A percentile compares a stretch with the other conserved stretches of the same genome.
These are phyloP conservation scores for Haberlea rhodopensis DNA, from an alignment of 257 asterid genomes.

Conservation along the genomic window DNA sequence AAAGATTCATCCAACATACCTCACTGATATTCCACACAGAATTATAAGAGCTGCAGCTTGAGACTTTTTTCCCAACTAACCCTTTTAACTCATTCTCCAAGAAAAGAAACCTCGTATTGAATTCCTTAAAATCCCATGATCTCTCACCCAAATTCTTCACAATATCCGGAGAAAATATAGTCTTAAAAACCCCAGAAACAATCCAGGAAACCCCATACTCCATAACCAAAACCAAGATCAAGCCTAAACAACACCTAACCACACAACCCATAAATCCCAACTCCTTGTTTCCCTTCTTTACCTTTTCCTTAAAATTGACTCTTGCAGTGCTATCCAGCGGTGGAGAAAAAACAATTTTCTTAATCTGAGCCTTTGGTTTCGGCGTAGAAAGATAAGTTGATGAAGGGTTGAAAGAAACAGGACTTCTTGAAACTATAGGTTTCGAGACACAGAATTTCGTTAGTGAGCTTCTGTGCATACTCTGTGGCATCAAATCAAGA, in stretches of 20 bases:
- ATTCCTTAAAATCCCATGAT: constrained; percentile 36
- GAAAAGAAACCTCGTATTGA: constrained; percentile 46
- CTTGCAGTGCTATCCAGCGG: constrained; percentile 29
- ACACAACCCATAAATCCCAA: constrained; percentile 30
- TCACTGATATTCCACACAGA: constrained; percentile 61
- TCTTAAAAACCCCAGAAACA: constrained; percentile 41
- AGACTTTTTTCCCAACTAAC: constrained; percentile 29
- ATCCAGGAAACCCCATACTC: constrained; percentile 51
- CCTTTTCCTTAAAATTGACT: constrained; percentile 30
- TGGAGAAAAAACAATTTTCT: constrained; percentile 27
- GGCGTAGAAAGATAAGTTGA: constrained; percentile 42
- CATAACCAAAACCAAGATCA: constrained; percentile 36
- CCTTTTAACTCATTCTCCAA: constrained; percentile 48
- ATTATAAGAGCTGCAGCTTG: constrained; percentile 43
- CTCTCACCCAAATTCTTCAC: constrained; percentile 49
- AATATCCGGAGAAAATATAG: constrained; percentile 35
- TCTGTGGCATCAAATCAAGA: constrained; percentile 69
- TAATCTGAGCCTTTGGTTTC: constrained; percentile 22
- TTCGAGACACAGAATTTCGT: constrained; percentile 43
- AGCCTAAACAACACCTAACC: constrained; percentile 36
- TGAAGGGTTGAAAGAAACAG: constrained; percentile 41
- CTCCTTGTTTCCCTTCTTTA: constrained; percentile 36
- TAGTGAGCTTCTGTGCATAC: constrained; percentile 41
- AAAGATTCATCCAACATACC: constrained; percentile 34
- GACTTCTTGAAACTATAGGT: constrained; percentile 46